Percentiles rank a stretch among this genome's conserved stretches.
Conservation (phyloP, 345 rosid species). For the Cardamine occulta region DNA sequence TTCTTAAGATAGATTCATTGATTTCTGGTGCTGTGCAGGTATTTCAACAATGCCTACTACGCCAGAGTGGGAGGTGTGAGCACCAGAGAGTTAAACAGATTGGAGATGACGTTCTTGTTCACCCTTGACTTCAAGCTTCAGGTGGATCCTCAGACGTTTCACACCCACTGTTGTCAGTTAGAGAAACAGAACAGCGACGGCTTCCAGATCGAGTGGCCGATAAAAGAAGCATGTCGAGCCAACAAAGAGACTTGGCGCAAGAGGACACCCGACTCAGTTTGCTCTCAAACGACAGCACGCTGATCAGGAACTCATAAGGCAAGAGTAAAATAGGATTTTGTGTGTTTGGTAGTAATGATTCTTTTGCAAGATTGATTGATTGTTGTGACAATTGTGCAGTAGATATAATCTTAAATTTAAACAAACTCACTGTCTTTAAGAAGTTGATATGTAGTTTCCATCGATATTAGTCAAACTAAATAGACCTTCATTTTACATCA, state of each 20-base stretch:
- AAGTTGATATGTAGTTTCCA: conserved; percentile 3
- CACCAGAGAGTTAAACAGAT: conserved; percentile 73
- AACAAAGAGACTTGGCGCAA: conserved; percentile 39
- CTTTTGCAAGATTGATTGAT: conserved; percentile 40
- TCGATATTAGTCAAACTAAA: background rate
- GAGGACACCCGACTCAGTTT: conserved; percentile 30
- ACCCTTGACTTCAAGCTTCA: conserved; percentile 81
- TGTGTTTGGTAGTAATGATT: conserved; percentile 35
- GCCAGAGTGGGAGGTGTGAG: conserved; percentile 93
- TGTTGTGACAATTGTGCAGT: conserved; percentile 30
- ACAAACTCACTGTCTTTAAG: conserved; percentile 10
- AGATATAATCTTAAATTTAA: background rate
- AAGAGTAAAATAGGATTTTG: conserved; percentile 19
- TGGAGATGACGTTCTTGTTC: conserved; percentile 88
- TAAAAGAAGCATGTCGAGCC: conserved; percentile 33
- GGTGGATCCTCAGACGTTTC: conserved; percentile 67
- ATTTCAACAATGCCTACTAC: conserved; percentile 85
- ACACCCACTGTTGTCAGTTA: conserved; percentile 60
- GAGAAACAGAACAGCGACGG: conserved; percentile 52
- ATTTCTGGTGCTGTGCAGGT: conserved; percentile 53
- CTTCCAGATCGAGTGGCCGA: conserved; percentile 37
- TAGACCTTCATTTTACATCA: conserved; percentile 15
- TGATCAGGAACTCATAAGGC: conserved; percentile 21
- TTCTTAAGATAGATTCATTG: background rate
- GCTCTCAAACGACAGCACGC: conserved; percentile 38